Percentiles rank a stretch among this genome's conserved stretches.
Conservation (phyloP, 2,329 filamentous ascomycete species). For the Parafenestella ontariensis region DNA sequence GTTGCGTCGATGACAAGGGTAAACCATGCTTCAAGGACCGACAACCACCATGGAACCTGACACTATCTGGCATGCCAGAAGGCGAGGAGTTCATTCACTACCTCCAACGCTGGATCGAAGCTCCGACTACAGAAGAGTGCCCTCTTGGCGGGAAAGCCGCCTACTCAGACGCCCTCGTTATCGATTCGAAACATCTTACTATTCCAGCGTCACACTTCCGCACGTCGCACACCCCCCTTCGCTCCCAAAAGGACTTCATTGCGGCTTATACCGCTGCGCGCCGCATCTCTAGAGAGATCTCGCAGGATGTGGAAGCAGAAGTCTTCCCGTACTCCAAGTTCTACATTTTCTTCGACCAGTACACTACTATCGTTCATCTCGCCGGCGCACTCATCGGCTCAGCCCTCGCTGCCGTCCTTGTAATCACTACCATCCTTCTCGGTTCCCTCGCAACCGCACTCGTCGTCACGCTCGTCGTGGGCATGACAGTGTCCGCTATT, state of each 20-base stretch:
- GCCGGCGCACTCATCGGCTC: slow-evolving; percentile 81
- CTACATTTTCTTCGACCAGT: slow-evolving; percentile 99
- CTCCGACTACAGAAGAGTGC: slow-evolving; percentile 83
- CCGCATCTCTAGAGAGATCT: slow-evolving; percentile 82
- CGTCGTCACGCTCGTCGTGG: slow-evolving; percentile 83
- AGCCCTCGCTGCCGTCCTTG: slow-evolving; percentile 83
- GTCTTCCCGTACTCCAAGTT: slow-evolving; percentile 98
- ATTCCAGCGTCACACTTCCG: slow-evolving; percentile 90
- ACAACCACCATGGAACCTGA: slow-evolving; percentile 85
- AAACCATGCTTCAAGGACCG: slow-evolving; percentile 80
- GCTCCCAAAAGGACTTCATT: slow-evolving; percentile 92
- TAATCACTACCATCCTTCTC: slow-evolving; percentile 79
- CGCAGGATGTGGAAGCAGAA: slow-evolving; percentile 72
- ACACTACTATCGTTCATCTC: slow-evolving; percentile 81
- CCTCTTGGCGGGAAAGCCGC: slow-evolving; percentile 87
- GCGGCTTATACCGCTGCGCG: slow-evolving; percentile 86
- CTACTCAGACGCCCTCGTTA: slow-evolving; percentile 82
- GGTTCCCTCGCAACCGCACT: slow-evolving; percentile 83
- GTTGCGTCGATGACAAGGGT: slow-evolving; percentile 70
- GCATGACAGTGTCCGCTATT: slow-evolving; percentile 94
- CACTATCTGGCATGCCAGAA: slow-evolving; percentile 89
- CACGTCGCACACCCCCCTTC: slow-evolving; percentile 84
- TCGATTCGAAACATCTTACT: slow-evolving; percentile 70
- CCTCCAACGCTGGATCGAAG: slow-evolving; percentile 78
- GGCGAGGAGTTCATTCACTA: slow-evolving; percentile 90